Evolutionary conservation across 345 rosid species (phyloP).

Genomic region (Brassica carinata): DNA sequence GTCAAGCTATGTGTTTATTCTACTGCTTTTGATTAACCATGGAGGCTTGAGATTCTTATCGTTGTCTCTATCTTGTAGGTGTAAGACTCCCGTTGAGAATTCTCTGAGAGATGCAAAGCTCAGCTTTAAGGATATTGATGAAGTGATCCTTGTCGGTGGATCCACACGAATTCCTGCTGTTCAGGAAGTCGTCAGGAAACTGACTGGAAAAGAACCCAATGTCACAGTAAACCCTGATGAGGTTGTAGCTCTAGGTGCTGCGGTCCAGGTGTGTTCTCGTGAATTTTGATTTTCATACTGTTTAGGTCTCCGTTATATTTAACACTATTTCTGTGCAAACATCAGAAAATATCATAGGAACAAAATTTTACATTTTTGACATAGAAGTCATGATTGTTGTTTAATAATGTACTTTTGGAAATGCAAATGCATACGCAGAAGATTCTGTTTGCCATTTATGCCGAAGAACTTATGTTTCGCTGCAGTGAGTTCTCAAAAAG

Average conservation of each 20-base stretch:
- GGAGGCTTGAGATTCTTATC: neutral
- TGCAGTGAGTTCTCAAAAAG: neutral
- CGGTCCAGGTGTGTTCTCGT: constrained; percentile 72
- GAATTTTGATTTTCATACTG: neutral
- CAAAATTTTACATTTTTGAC: neutral
- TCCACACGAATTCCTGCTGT: constrained; percentile 98
- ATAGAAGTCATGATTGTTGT: too few species aligned
- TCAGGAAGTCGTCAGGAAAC: constrained; percentile 84
- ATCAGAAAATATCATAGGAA: neutral
- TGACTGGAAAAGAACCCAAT: constrained; percentile 94
- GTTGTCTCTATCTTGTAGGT: constrained; percentile 41
- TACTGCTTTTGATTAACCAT: neutral
- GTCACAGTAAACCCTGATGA: constrained; percentile 98
- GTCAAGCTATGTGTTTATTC: neutral
- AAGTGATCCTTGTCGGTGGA: constrained; percentile 97
- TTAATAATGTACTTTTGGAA: too few species aligned
- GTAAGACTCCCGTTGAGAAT: constrained; percentile 86
- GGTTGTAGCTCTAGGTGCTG: constrained; percentile 98
- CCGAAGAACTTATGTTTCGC: neutral
- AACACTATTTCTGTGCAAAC: neutral
- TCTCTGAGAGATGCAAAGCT: constrained; percentile 90
- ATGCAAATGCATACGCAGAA: too few species aligned
- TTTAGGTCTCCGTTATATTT: neutral
- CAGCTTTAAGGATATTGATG: constrained; percentile 81
- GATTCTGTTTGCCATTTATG: too few species aligned